Conservation (phyloP, 164 flowering plant species). For the Sextonia rubra region DNA sequence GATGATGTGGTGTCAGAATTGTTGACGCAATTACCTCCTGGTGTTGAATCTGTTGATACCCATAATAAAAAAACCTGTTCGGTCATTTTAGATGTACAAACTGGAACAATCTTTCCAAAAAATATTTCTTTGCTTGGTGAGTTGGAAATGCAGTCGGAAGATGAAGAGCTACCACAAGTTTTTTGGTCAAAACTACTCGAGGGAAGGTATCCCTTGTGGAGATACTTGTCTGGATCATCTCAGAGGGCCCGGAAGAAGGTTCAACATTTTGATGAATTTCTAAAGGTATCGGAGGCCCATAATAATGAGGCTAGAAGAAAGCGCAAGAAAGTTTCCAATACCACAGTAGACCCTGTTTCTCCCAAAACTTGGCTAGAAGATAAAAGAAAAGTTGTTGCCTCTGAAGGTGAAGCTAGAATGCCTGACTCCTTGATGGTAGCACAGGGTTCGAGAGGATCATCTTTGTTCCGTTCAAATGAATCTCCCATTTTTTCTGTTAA, state of each 20-base stretch:
- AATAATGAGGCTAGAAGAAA: conserved; percentile 44
- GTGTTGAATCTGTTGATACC: conserved; percentile 21
- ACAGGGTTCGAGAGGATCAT: not conserved
- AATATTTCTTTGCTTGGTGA: conserved; percentile 47
- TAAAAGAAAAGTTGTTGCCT: conserved; percentile 21
- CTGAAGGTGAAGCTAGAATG: conserved; percentile 31
- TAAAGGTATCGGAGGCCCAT: conserved; percentile 20
- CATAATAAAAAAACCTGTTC: conserved; percentile 16
- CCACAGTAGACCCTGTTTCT: conserved; percentile 18
- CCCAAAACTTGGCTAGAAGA: conserved; percentile 22
- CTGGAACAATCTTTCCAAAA: conserved; percentile 31
- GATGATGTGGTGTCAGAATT: conserved; percentile 50
- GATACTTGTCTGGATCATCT: conserved; percentile 34
- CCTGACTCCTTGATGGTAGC: not conserved
- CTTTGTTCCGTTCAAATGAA: not conserved
- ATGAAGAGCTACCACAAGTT: conserved; percentile 42
- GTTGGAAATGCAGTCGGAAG: conserved; percentile 26
- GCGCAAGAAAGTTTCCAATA: conserved; percentile 43
- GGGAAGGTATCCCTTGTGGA: conserved; percentile 63
- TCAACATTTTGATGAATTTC: conserved; percentile 27
- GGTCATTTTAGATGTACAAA: conserved; percentile 34
- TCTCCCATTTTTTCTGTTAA: not conserved
- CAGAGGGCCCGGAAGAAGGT: conserved; percentile 60
- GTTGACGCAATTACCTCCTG: conserved; percentile 24
- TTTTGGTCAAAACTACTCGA: conserved; percentile 72